These are phyloP conservation scores for Fraxinus dipetala DNA, from an alignment of 305 asterid genomes.

Conservation along the genomic window DNA sequence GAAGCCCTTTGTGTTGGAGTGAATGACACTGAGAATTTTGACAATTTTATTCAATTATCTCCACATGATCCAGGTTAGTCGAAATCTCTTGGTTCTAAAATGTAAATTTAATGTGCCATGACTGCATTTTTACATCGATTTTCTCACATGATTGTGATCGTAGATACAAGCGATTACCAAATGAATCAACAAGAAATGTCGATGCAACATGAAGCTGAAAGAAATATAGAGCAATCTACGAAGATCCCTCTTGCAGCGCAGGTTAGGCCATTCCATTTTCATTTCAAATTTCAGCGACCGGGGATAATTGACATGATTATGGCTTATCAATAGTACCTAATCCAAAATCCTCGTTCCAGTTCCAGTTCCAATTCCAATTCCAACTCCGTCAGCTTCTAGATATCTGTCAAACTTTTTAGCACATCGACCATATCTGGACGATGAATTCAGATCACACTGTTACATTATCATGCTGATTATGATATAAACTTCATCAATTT, in stretches of 20 bases:
- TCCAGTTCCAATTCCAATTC: no score
- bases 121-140: not conserved
- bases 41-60: conserved; percentile 29
- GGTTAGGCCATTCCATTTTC: conserved; percentile 28
- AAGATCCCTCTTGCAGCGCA: conserved; percentile 56
- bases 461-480: no score
- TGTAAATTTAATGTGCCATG: not conserved
- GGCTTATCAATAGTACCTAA: no score
- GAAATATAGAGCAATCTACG: conserved; percentile 10
- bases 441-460: not conserved
- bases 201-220: conserved; percentile 14
- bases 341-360: no score
- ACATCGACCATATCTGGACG: not conserved
- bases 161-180: conserved; percentile 24
- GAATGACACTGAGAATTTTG: conserved; percentile 17
- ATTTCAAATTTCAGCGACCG: not conserved
- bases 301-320: no score
- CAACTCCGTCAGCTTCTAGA: not conserved
- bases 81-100: not conserved
- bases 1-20: conserved; percentile 59
- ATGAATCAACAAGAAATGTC: conserved; percentile 19
- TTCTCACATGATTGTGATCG: not conserved
- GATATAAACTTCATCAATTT: no score
- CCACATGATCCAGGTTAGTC: conserved; percentile 37
- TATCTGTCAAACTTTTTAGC: not conserved